Evolutionary conservation across 495 filamentous ascomycete genomes (phyloP).

Genomic region (Annulohypoxylon stygium): DNA sequence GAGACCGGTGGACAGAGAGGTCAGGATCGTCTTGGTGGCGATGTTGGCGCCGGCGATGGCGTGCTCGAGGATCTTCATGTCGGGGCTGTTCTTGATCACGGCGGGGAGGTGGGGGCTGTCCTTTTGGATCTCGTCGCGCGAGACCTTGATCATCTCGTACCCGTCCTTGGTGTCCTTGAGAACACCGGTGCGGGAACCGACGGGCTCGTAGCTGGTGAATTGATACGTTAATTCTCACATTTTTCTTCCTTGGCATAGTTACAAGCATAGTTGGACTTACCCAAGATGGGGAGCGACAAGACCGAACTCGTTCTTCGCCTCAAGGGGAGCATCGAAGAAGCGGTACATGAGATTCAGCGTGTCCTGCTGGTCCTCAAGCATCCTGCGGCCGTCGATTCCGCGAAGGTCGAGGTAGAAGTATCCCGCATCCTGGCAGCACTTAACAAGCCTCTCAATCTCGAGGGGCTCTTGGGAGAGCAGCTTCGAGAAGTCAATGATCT

Average conservation of each 20-base stretch:
- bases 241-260: too few species aligned
- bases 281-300: constrained; percentile 61
- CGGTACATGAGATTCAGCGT: constrained; percentile 65
- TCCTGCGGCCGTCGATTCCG: constrained; percentile 61
- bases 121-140: constrained; percentile 63
- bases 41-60: constrained; percentile 64
- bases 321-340: constrained; percentile 63
- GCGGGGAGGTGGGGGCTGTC: constrained; percentile 59
- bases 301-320: constrained; percentile 64
- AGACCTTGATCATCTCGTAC: constrained; percentile 67
- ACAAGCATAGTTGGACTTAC: constrained; percentile 31
- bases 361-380: constrained; percentile 62
- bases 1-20: constrained; percentile 62
- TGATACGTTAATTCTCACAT: too few species aligned
- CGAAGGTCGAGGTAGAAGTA: constrained; percentile 70
- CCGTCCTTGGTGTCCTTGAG: constrained; percentile 64
- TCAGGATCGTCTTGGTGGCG: constrained; percentile 65
- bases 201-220: constrained; percentile 62
- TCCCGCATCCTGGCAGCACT: constrained; percentile 62
- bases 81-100: constrained; percentile 63
- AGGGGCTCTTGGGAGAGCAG: constrained; percentile 63
- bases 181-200: constrained; percentile 64
- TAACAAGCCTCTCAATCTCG: constrained; percentile 64
- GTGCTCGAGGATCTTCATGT: constrained; percentile 61
- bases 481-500: constrained; percentile 60